A percentile compares a stretch with the other conserved stretches of the same genome.
Conservation (phyloP, 257 asterid genomes). For the Nicotiana knightiana region DNA sequence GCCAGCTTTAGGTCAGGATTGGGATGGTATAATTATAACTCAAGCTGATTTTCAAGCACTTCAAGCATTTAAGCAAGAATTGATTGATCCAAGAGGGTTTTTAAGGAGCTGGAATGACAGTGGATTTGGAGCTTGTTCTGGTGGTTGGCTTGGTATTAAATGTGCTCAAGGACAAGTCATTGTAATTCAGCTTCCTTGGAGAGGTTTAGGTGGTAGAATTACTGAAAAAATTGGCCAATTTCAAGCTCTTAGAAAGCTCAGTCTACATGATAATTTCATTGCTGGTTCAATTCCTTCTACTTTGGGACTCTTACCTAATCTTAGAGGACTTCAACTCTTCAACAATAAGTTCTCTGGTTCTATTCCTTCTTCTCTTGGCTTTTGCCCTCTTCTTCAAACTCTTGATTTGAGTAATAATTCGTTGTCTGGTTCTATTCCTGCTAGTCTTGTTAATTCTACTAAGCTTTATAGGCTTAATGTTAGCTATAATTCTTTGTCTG, state of each 20-base stretch:
- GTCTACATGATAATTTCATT: constrained; percentile 83
- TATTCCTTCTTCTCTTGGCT: constrained; percentile 69
- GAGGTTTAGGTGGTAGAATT: constrained; percentile 66
- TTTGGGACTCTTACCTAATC: constrained; percentile 63
- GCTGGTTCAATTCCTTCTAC: constrained; percentile 71
- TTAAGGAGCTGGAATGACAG: constrained; percentile 83
- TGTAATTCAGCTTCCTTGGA: constrained; percentile 94
- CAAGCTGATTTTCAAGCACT: constrained; percentile 70
- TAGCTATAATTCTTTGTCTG: constrained; percentile 67
- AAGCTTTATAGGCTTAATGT: constrained; percentile 67
- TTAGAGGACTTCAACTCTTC: constrained; percentile 82
- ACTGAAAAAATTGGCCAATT: constrained; percentile 74
- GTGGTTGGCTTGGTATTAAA: constrained; percentile 81
- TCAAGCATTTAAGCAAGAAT: constrained; percentile 70
- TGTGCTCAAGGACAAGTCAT: constrained; percentile 94
- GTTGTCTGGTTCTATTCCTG: constrained; percentile 55
- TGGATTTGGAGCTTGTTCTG: constrained; percentile 89
- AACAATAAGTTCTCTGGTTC: constrained; percentile 76
- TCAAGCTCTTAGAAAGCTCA: constrained; percentile 75
- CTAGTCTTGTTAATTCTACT: constrained; percentile 51
- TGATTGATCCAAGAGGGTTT: constrained; percentile 78
- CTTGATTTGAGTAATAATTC: constrained; percentile 75
- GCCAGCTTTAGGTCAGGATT: constrained; percentile 33
- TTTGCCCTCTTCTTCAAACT: constrained; percentile 66
- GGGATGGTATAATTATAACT: constrained; percentile 90